Conservation (phyloP, 78 protist species). For the Paratrimastix pyriformis region DNA sequence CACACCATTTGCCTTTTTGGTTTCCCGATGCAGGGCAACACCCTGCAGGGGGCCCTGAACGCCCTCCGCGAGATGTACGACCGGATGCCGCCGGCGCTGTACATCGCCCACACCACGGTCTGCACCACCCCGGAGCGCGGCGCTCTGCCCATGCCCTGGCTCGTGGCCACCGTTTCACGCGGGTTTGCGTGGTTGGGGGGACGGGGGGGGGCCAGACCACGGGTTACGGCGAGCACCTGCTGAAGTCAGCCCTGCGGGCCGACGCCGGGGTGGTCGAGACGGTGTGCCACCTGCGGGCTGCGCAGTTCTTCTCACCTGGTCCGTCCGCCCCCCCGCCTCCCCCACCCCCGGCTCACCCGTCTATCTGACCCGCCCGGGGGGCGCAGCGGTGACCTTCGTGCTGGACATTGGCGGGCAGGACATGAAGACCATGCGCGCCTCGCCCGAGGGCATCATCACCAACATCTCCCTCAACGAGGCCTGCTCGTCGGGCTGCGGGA, state of each 20-base stretch:
- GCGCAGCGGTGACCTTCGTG: constrained; percentile 12
- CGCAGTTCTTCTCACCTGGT: background rate
- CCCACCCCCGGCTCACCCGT: too few relatives aligned
- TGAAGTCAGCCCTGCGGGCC: background rate
- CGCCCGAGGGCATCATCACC: background rate
- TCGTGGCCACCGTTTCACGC: too few relatives aligned
- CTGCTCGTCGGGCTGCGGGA: constrained; percentile 32
- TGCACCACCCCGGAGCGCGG: background rate
- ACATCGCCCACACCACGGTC: background rate
- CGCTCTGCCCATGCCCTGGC: background rate
- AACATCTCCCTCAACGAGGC: constrained; percentile 25
- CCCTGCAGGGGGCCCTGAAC: background rate
- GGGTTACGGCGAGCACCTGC: constrained; percentile 22
- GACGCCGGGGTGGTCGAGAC: constrained; percentile 24
- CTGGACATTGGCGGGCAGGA: constrained; percentile 36
- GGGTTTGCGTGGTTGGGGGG: too few relatives aligned
- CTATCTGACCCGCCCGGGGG: too few relatives aligned
- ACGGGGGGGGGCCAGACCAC: too few relatives aligned
- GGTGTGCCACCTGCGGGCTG: constrained; percentile 17
- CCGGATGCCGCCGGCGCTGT: background rate
- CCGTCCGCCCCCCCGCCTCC: too few relatives aligned
- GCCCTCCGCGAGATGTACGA: background rate
- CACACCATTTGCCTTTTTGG: too few relatives aligned
- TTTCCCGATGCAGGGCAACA: too few relatives aligned
- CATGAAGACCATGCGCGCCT: constrained; percentile 16